These are phyloP conservation scores for Fusarium sp. DNA, from an alignment of 2,329 filamentous ascomycete species.

Conservation along the genomic window DNA sequence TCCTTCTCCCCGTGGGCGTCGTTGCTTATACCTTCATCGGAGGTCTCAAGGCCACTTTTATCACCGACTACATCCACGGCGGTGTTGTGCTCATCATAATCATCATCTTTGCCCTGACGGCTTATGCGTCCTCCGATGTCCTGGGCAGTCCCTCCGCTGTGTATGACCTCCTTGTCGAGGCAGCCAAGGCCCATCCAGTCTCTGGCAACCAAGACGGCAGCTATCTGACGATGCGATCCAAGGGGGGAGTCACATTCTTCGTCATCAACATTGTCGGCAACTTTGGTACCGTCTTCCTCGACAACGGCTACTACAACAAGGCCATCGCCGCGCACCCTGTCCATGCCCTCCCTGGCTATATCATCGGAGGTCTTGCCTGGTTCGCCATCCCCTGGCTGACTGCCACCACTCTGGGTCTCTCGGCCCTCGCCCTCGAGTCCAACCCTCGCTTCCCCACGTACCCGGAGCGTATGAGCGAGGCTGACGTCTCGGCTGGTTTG, in stretches of 20 bases:
- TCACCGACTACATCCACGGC: constrained; percentile 88
- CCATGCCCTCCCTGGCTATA: constrained; percentile 89
- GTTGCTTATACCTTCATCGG: constrained; percentile 77
- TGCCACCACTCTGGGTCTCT: constrained; percentile 87
- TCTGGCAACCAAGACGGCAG: constrained; percentile 82
- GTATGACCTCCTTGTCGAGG: constrained; percentile 80
- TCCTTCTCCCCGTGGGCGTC: constrained; percentile 83
- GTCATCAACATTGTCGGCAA: constrained; percentile 88
- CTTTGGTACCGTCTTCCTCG: constrained; percentile 85
- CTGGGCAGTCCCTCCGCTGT: constrained; percentile 81
- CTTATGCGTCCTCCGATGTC: constrained; percentile 78
- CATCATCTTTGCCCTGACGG: constrained; percentile 83
- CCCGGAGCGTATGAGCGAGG: constrained; percentile 76
- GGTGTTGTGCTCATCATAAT: constrained; percentile 85
- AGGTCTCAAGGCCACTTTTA: constrained; percentile 86
- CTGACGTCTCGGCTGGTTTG: constrained; percentile 83
- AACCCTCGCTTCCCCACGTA: constrained; percentile 80
- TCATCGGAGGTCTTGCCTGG: constrained; percentile 87
- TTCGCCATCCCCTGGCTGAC: constrained; percentile 94
- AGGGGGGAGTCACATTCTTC: constrained; percentile 86
- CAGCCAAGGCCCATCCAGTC: constrained; percentile 77
- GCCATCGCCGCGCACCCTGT: constrained; percentile 90
- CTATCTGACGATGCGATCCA: constrained; percentile 82
- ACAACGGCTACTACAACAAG: constrained; percentile 95
- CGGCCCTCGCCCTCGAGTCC: constrained; percentile 81